Evolutionary conservation across 495 filamentous ascomycete genomes (phyloP), one percentile per base, ranked within the genome.

Genomic region (Darksidea phi): DNA sequence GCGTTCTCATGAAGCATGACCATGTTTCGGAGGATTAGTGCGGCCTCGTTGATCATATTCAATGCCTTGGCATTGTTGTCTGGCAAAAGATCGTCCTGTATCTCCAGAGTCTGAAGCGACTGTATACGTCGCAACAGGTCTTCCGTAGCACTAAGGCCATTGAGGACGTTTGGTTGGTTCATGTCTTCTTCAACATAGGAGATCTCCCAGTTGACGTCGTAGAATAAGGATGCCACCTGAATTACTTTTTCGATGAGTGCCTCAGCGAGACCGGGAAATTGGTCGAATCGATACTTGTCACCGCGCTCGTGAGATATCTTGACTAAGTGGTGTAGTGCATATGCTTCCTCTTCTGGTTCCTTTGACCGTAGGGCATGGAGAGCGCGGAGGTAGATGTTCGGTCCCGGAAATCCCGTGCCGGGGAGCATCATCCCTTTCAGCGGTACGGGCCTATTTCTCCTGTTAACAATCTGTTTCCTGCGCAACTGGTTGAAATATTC

Each of bases 231-330:
- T 53, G 84, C 85, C 38, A 94, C 78, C 48, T 88, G 82, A 18
- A 95, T 78, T 5, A 88, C 83, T 69, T 91, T 93, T 64, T 89
- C 86, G 64, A 96, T 87, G 23, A 99, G 79, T 12, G 88, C 88
- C 70, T 97, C 94, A 1, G 90, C 90, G 36, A 99, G 79, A 32
- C 90, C 84, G n/a, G 88, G 86, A 68, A 96, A 97, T 2, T 86
- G 84, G 57, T 96, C 92, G 58, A 96, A 96, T 62, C 88, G 88
- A 73, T 95, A 96, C 69, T 96, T 96, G 70, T 97, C 95, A 26
- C 92, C 93, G 28, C 90, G 82, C 71, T 97, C 92, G 56, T 89
- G 91, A 0, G 92, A 96, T 17, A 96, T 96, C 71, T 96, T 94
- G 57, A 97, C 92, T 12, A 99, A 77, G 70, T 97, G 93, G 57